phyloP scores from a whole-genome alignment of 1,284 basidiomycete genomes.

The Austroboletus olivaceoglutinosus region DNA sequence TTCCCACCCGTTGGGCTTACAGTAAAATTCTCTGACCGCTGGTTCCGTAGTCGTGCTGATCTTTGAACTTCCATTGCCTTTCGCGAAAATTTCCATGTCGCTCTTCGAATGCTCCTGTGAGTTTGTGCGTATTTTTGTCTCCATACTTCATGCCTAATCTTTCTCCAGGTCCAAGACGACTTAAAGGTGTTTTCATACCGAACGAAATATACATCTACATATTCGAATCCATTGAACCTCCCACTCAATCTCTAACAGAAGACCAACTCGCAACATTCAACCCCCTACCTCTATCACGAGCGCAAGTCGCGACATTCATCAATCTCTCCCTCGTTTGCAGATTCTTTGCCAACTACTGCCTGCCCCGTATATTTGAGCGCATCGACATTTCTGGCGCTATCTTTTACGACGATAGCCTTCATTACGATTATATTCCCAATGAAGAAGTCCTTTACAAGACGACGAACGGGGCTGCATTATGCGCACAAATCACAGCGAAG shows the following conservation, averaged over 20 bases:
- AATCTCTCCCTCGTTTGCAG: constrained; percentile 36
- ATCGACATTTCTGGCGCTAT: constrained; percentile 27
- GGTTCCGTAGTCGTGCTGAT: too few species aligned
- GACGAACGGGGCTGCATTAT: constrained; percentile 4
- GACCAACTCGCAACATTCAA: too few species aligned
- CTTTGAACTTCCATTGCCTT: too few species aligned
- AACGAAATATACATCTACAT: constrained; percentile 40
- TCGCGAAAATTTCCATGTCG: too few species aligned
- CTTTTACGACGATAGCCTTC: too few species aligned
- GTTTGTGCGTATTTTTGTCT: not conserved
- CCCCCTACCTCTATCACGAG: accelerated
- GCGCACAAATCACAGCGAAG: constrained; percentile 11
- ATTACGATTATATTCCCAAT: too few species aligned
- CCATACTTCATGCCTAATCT: not conserved
- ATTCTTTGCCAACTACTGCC: constrained; percentile 38
- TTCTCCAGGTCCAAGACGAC: constrained; percentile 21
- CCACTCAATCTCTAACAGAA: not conserved
- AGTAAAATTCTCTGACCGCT: too few species aligned
- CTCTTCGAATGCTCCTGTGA: not conserved
- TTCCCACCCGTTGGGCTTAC: too few species aligned
- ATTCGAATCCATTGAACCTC: constrained; percentile 26
- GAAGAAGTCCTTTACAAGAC: not conserved
- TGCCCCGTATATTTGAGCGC: constrained; percentile 38
- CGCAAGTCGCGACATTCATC: too few species aligned
- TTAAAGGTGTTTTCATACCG: constrained; percentile 19